Evolutionary conservation across 2,329 filamentous ascomycete genomes (phyloP), one percentile per base, ranked within the genome.

Genomic region (Sporothrix euskadiensis): DNA sequence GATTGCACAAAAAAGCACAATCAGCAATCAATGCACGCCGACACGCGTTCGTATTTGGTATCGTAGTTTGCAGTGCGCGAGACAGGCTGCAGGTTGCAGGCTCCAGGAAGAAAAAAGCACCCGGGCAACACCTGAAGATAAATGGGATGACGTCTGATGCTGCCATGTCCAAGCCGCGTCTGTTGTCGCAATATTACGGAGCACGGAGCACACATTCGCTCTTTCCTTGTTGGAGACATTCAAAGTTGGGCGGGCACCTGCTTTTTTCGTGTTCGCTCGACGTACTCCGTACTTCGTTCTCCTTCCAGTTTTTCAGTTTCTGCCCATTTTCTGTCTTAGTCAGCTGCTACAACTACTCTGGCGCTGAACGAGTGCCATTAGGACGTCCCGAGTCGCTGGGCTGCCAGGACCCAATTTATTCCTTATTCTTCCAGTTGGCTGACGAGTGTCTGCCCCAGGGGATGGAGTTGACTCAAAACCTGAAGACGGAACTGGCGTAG

Each of bases 401-500:
- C 56, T 26, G 32, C 7, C 59, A 41, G 59, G 59, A 32, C 32
- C 59, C 59, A 63, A 63, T 41, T 41, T 63, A 63, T 39, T 35
- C 26, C 35, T 44, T 6, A 9, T 26, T 26, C 10, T 54, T 26
- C 41, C 32, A 12, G 71, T 12, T 52, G 30, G 56, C 66, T 71
- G 59, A 70, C 72, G 66, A 65, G 66, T 70, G 44, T 47, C 66
- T 49, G 57, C 41, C 68, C 69, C 72, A 70, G 63, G 4, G 35
- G 35, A 35, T 35, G 35, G 35, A 8, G 4, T 65, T 70, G 66
- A 56, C 56, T 57, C 32, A 47, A 39, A 30, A 41, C 32, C 63
- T 57, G 39, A 49, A 49, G 72, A 73, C 72, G 72, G 68, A 73
- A 71, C 35, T 44, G 68, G 57, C 68, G 59, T 73, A 71, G 72